These are phyloP conservation scores for Leptographium flavum DNA, from an alignment of 2,329 filamentous ascomycete species.

Conservation along the genomic window DNA sequence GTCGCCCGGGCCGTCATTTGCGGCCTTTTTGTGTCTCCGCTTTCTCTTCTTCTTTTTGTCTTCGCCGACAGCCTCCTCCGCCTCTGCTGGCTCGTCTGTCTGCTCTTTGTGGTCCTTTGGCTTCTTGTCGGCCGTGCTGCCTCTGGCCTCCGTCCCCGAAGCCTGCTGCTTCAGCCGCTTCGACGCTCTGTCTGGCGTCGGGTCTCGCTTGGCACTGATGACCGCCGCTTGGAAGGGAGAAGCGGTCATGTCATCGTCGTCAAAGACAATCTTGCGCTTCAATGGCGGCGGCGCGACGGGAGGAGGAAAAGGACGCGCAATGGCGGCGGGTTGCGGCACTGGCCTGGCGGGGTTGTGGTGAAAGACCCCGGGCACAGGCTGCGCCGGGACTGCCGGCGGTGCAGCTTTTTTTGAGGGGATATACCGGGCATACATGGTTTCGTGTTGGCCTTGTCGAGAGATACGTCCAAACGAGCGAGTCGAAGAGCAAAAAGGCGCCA, in stretches of 20 bases:
- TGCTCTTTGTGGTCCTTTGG: constrained; percentile 15
- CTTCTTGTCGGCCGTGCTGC: constrained; percentile 5
- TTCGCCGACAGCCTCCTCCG: background rate
- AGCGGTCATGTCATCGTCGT: constrained; percentile 10
- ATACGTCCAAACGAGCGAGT: background rate
- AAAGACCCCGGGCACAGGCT: constrained; percentile 4
- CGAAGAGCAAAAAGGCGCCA: background rate
- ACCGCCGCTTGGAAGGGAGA: background rate
- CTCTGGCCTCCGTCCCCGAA: constrained; percentile 11
- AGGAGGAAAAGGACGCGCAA: background rate
- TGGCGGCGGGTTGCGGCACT: background rate
- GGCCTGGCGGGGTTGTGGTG: constrained; percentile 7
- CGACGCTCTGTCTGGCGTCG: background rate
- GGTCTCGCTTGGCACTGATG: background rate
- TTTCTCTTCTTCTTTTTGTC: background rate
- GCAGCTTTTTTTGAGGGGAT: constrained; percentile 18
- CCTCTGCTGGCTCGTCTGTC: background rate
- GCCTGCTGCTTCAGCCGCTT: constrained; percentile 5
- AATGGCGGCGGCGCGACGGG: background rate
- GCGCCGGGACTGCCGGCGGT: constrained; percentile 1
- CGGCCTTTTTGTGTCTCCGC: background rate
- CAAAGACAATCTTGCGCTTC: constrained; percentile 14
- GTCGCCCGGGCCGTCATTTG: background rate
- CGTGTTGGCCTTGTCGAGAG: background rate
- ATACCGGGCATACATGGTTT: constrained; percentile 21